Percentiles rank a stretch among this genome's conserved stretches.
phyloP scores from a whole-genome alignment of 2,329 filamentous ascomycete genomes.

The Epichloe amarillans region DNA sequence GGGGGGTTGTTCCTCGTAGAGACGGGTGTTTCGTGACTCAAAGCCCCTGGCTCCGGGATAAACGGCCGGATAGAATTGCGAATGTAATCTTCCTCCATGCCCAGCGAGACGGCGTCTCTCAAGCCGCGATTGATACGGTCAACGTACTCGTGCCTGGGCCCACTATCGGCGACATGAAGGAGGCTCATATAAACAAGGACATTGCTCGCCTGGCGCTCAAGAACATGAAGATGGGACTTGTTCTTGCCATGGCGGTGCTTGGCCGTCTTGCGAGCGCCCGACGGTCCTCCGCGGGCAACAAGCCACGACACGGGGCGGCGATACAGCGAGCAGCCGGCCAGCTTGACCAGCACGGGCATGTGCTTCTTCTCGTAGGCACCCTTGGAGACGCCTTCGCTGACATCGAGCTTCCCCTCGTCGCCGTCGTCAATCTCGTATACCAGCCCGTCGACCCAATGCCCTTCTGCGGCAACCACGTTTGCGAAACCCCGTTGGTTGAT shows the following conservation, averaged over 20 bases:
- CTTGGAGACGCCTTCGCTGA: slow-evolving; percentile 26
- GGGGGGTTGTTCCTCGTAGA: neutral
- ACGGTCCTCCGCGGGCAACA: slow-evolving; percentile 22
- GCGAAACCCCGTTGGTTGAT: slow-evolving; percentile 35
- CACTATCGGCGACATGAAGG: slow-evolving; percentile 18
- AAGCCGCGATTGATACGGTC: slow-evolving; percentile 26
- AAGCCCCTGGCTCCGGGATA: slow-evolving; percentile 14
- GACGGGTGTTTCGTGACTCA: neutral
- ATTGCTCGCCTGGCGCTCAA: slow-evolving; percentile 9
- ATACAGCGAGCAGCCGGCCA: slow-evolving; percentile 20
- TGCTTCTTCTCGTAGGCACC: slow-evolving; percentile 25
- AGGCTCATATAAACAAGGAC: slow-evolving; percentile 28
- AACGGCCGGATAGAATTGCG: slow-evolving; percentile 23
- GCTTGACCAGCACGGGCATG: slow-evolving; percentile 19
- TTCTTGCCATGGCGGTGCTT: slow-evolving; percentile 5
- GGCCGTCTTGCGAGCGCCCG: slow-evolving; percentile 13
- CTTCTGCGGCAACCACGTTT: slow-evolving; percentile 24
- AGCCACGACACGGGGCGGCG: slow-evolving; percentile 25
- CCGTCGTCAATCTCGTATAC: slow-evolving; percentile 24
- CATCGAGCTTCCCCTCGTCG: slow-evolving; percentile 27
- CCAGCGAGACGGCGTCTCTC: slow-evolving; percentile 21
- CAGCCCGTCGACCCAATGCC: slow-evolving; percentile 26
- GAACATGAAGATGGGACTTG: neutral
- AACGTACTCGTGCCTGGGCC: slow-evolving; percentile 26
- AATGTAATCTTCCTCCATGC: slow-evolving; percentile 23